These are phyloP conservation scores for Mucor mucedo DNA, from an alignment of 371 early-diverging fungal genomes.

Conservation along the genomic window DNA sequence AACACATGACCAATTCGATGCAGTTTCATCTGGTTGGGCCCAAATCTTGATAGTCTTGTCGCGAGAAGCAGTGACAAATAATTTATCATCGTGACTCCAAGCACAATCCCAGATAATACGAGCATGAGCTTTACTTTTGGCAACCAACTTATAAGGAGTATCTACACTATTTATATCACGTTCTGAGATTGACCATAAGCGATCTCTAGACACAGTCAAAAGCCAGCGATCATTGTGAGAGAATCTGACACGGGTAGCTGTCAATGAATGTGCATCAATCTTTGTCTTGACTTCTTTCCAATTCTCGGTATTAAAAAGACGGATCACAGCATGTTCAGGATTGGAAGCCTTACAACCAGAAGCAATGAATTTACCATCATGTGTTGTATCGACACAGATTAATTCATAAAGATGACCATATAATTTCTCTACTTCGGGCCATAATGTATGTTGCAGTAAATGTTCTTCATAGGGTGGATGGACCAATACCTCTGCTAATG, in stretches of 20 bases:
- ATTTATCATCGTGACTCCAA: slow-evolving; percentile 78
- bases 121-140: slow-evolving; percentile 82
- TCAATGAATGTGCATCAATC: slow-evolving; percentile 80
- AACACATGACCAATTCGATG: slow-evolving; percentile 43
- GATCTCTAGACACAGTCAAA: slow-evolving; percentile 88
- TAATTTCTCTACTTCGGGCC: slow-evolving; percentile 96
- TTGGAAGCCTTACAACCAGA: slow-evolving; percentile 83
- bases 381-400: slow-evolving; percentile 74
- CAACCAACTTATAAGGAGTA: slow-evolving; percentile 64
- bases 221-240: slow-evolving; percentile 76
- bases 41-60: slow-evolving; percentile 91
- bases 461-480: slow-evolving; percentile 91
- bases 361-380: slow-evolving; percentile 77
- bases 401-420: slow-evolving; percentile 95
- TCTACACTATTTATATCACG: slow-evolving; percentile 44
- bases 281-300: slow-evolving; percentile 75
- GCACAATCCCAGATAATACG: slow-evolving; percentile 94
- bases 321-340: slow-evolving; percentile 77
- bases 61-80: slow-evolving; percentile 92
- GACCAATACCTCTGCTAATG: slow-evolving; percentile 54
- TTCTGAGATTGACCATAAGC: slow-evolving; percentile 84
- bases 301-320: slow-evolving; percentile 70
- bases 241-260: slow-evolving; percentile 84
- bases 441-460: slow-evolving; percentile 88
- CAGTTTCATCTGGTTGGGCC: slow-evolving; percentile 39